Evolutionary conservation across 2,329 filamentous ascomycete genomes (phyloP), one percentile per base, ranked within the genome.

Genomic region (Diaporthe capsici): DNA sequence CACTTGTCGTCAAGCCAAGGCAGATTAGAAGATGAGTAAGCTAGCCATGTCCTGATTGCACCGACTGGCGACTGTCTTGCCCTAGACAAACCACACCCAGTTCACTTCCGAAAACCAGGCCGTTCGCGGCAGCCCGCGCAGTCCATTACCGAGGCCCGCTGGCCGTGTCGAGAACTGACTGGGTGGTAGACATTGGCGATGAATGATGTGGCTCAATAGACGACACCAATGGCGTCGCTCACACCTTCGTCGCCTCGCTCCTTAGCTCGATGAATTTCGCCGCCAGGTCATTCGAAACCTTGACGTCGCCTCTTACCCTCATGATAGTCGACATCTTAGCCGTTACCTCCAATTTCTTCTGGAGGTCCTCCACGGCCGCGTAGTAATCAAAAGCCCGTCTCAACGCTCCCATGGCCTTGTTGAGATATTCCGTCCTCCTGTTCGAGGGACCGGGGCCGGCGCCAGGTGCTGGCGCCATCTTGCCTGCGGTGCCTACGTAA

Each of bases 291-390:
- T 93, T 93, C 1, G 92, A 91, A 77, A 92, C 80, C 25, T 86
- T 87, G 78, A 87, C 83, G 79, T 95, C 93, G 0, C 93, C 94
- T 10, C 90, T 88, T 63, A 93, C 85, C 82, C 92, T 92, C 87
- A 94, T 94, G 70, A 97, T 89, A 70, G 92, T 92, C 4, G 94
- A 93, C 84, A 95, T 96, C 87, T 97, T 97, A 28, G 93, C 93
- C 85, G 96, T 90, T 87, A 94, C 92, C 83, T 95, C 93, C 80
- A 94, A 93, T 84, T 94, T 93, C 72, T 91, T 92, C n/a, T 87
- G 85, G 20, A 92, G 85, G 81, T 94, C 94, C 81, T 94, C 92
- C 20, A 95, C 86, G 63, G 87, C 88, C 57, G 91, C 90, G 82
- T 91, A 97, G 77, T 92, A 89, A 44, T 86, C 85, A 78, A 92